phyloP scores from a whole-genome alignment of 306 rosid species.

The Heteromeles arbutifolia region DNA sequence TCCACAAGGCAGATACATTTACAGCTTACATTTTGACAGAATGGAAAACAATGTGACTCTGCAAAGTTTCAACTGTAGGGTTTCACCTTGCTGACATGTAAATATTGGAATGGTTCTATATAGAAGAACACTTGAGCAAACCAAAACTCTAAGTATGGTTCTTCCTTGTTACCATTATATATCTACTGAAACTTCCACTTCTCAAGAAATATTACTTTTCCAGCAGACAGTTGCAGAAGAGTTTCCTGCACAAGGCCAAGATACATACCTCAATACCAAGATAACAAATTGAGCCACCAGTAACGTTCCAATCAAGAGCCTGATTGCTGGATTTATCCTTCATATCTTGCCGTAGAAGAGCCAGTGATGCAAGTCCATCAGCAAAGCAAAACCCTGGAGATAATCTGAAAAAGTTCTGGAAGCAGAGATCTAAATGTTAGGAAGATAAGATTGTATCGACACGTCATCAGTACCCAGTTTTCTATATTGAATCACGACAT shows the following conservation, averaged over 20 bases:
- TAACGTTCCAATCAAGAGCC: constrained; percentile 88
- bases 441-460: background rate
- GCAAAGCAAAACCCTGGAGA: constrained; percentile 98
- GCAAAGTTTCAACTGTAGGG: background rate
- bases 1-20: background rate
- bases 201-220: background rate
- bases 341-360: constrained; percentile 97
- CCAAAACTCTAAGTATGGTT: background rate
- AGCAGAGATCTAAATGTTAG: constrained; percentile 26
- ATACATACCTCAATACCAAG: constrained; percentile 72
- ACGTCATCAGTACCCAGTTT: background rate
- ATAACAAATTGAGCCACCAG: constrained; percentile 90
- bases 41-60: background rate
- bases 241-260: background rate
- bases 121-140: background rate
- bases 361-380: constrained; percentile 95
- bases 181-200: background rate
- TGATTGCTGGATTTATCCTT: constrained; percentile 71
- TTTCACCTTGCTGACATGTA: background rate
- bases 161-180: background rate
- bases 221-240: constrained; percentile 16
- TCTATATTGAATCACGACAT: background rate
- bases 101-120: background rate
- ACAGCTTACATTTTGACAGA: background rate
- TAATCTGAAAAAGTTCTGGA: constrained; percentile 89